Evolutionary conservation across 2,329 filamentous ascomycete species (phyloP), one percentile per base, ranked within the genome.

Genomic region (Chaetomiaceae sp.): DNA sequence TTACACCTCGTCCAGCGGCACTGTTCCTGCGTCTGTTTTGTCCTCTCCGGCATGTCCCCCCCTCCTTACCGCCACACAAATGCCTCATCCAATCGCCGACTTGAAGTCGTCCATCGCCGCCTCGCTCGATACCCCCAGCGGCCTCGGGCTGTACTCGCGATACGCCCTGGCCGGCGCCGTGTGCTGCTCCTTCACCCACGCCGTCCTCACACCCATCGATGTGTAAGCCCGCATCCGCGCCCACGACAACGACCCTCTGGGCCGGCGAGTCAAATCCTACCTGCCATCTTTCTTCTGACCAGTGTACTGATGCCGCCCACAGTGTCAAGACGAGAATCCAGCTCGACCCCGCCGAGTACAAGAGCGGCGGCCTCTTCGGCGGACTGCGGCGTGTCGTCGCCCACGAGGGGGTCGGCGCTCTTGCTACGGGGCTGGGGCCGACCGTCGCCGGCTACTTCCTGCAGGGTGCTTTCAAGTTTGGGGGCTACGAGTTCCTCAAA

Each of bases 161-260:
- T 96, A 96, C 78, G 91, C 92, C 75, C 87, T 97, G 66, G 90
- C 92, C 66, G 92, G 92, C 76, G 92, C 92, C 66, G 78, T 96
- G 79, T 96, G 92, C 85, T 97, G 92, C 76, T 92, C 90, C 65
- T 78, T 96, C 75, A 97, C 92, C 68, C 92, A 97, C 82, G 92
- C 91, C 74, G 86, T 81, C 68, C 83, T 96, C 65, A 97, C 92
- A 63, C 92, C 92, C 68, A 89, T 97, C 73, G 92, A 97, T 87
- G 92, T 97, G 92, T 97, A 93, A 74, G 92, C 88, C 47, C 51
- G 33, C 9, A 16, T 25, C 9, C 23, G 23, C 9, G 23, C 9
- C 39, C 21, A 17, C 39, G 10, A 17, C 39, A 27, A 41, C 39
- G 39, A 27, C 39, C 39, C 39, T 27, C 17, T 41, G 39, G 39